Evolutionary conservation across 169 alveolate genomes (phyloP).

Genomic region (Plasmodium gaboni): DNA sequence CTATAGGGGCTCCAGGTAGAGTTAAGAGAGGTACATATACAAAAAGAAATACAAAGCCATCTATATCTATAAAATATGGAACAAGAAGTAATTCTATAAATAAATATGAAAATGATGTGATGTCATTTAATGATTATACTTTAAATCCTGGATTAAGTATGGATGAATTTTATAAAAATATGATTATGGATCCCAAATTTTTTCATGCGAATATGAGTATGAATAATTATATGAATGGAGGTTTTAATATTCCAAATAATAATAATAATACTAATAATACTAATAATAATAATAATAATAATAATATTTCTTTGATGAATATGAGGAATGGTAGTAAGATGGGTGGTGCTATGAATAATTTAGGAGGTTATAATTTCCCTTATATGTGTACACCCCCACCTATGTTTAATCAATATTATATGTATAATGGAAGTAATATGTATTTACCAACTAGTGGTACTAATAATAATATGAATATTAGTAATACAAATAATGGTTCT

Average conservation of each 20-base stretch:
- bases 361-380: slow-evolving; percentile 29
- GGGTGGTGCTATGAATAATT: neutral
- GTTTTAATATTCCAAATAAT: neutral
- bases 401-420: slow-evolving; percentile 44
- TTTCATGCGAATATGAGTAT: slow-evolving; percentile 35
- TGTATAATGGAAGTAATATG: slow-evolving; percentile 54
- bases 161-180: slow-evolving; percentile 33
- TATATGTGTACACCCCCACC: slow-evolving; percentile 64
- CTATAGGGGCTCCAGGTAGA: neutral
- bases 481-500: neutral
- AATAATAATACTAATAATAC: slow-evolving; percentile 11
- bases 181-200: slow-evolving; percentile 18
- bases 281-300: slow-evolving; percentile 10
- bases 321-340: neutral
- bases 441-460: slow-evolving; percentile 5
- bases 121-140: slow-evolving; percentile 2
- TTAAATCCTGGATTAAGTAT: neutral
- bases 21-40: slow-evolving; percentile 12
- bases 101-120: slow-evolving; percentile 14
- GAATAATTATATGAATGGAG: slow-evolving; percentile 13
- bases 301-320: neutral
- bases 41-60: slow-evolving; percentile 21
- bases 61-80: slow-evolving; percentile 59
- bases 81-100: slow-evolving; percentile 43
- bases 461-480: slow-evolving; percentile 6